A percentile compares a stretch with the other conserved stretches of the same genome.
Conservation (phyloP, 108 stramenopile species). For the Parmales sp. region DNA sequence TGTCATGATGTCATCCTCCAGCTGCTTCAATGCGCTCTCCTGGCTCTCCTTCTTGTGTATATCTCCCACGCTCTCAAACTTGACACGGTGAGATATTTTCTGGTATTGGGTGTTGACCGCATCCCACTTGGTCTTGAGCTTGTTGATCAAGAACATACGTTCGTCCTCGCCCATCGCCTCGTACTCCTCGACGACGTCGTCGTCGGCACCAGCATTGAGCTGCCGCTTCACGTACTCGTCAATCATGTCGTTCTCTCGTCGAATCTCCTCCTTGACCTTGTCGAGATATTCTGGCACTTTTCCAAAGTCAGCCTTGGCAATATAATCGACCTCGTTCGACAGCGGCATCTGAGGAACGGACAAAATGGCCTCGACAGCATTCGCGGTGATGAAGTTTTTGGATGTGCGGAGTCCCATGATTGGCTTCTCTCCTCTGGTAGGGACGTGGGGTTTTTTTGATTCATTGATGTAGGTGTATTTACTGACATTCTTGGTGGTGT, state of each 20-base stretch:
- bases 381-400: constrained; percentile 63
- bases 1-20: constrained; percentile 54
- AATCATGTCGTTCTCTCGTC: constrained; percentile 59
- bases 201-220: constrained; percentile 25
- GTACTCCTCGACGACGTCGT: constrained; percentile 14
- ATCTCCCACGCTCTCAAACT: constrained; percentile 48
- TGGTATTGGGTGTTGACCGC: constrained; percentile 61
- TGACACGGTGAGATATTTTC: constrained; percentile 49
- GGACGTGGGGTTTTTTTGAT: constrained; percentile 36
- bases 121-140: constrained; percentile 66
- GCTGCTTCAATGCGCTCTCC: constrained; percentile 51
- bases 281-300: constrained; percentile 63
- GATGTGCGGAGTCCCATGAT: constrained; percentile 36
- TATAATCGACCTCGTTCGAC: constrained; percentile 34
- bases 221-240: constrained; percentile 54
- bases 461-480: constrained; percentile 27
- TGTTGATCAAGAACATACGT: constrained; percentile 41
- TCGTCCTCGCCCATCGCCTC: constrained; percentile 52
- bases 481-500: constrained; percentile 14
- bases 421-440: constrained; percentile 36
- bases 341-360: constrained; percentile 33
- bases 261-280: constrained; percentile 53
- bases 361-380: constrained; percentile 64
- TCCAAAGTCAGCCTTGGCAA: constrained; percentile 60
- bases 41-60: constrained; percentile 49